phyloP scores from a whole-genome alignment of 1,284 basidiomycete genomes.

The Ustilago nuda region DNA sequence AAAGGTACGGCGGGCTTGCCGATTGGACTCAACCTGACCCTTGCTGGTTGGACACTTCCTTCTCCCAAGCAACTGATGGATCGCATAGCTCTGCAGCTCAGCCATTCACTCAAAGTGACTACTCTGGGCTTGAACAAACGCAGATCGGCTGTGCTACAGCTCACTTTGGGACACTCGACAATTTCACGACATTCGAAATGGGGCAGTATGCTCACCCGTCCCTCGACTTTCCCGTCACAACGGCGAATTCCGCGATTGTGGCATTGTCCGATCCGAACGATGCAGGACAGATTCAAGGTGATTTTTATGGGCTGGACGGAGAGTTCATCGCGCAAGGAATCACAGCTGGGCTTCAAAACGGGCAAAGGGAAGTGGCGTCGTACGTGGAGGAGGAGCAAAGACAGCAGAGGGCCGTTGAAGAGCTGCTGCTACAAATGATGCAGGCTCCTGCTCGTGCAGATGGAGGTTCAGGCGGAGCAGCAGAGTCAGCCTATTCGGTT shows the following conservation, averaged over 20 bases:
- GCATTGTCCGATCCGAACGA: conserved; percentile 23
- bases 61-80: background rate
- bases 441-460: background rate
- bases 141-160: background rate
- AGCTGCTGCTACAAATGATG: conserved; percentile 10
- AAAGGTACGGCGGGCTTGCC: conserved; percentile 4
- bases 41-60: conserved; percentile 8
- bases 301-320: conserved; percentile 25
- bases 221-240: background rate
- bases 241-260: conserved; percentile 22
- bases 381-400: conserved; percentile 15
- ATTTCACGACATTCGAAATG: background rate
- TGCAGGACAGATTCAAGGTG: conserved; percentile 16
- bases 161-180: background rate
- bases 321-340: conserved; percentile 16
- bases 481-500: background rate
- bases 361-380: background rate
- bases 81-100: background rate
- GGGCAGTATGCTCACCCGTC: background rate
- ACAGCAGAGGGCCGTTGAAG: conserved; percentile 23
- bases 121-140: background rate
- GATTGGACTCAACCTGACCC: conserved; percentile 30
- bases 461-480: background rate
- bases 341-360: background rate
- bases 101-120: background rate